Evolutionary conservation across 192 early-diverging fungal species (phyloP).

Genomic region (Backusella circina): DNA sequence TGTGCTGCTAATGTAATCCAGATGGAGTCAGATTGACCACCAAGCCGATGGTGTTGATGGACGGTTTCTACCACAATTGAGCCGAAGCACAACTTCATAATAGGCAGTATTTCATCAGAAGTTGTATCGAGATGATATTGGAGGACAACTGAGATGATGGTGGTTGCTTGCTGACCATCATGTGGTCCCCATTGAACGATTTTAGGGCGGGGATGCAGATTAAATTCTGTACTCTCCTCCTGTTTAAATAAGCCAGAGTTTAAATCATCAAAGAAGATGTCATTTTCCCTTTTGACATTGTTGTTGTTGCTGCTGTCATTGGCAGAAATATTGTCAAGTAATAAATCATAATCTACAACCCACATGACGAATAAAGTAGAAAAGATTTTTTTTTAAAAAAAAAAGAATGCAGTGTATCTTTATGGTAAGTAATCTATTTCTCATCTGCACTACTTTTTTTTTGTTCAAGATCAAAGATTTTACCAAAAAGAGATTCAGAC

Average conservation of each 20-base stretch:
- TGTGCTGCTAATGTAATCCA: constrained; percentile 9
- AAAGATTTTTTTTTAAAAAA: neutral
- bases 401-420: neutral
- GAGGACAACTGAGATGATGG: neutral
- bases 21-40: neutral
- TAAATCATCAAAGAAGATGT: neutral
- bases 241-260: neutral
- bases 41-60: neutral
- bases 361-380: neutral
- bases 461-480: neutral
- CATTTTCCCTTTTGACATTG: neutral
- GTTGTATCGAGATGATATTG: neutral
- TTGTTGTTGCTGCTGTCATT: neutral
- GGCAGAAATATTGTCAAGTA: neutral
- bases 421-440: neutral
- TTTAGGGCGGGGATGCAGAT: neutral
- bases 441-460: neutral
- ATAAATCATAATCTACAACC: neutral
- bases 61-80: constrained; percentile 2
- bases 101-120: neutral
- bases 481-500: constrained; percentile 9
- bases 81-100: neutral
- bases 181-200: constrained; percentile 5
- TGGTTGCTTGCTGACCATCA: constrained; percentile 4
- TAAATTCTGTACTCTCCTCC: neutral